Base-by-base conservation (phyloP, 1,284 basidiomycete species). In the Cystobasidiaceae sp. region DNA sequence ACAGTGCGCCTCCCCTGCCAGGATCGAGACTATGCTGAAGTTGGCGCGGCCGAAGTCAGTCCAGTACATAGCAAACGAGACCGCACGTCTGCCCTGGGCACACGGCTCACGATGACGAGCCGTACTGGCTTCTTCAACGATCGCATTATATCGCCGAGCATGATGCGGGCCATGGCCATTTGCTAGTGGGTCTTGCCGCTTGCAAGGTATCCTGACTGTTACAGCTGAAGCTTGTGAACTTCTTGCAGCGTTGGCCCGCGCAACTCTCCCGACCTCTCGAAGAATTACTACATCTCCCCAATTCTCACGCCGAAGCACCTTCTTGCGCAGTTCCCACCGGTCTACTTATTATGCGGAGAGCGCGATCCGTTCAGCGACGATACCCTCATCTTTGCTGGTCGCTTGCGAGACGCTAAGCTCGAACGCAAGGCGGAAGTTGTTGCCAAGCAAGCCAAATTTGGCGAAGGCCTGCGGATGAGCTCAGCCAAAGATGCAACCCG, bases 281-380 rank as follows among this genome's bases (percentile, higher is more conserved):
- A 88, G 44, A 93, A 98, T 80, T 97, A 97, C 78, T 87, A 89
- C 78, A 86, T 97, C 68, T 96, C 92, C 11, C 94, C 94, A 0
- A 88, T 97, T 71, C 83, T 97, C 51, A 85, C 93, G 2, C 94
- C 94, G 0, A 80, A 82, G 34, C 81, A 85, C 60, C 80, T 97
- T 13, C 83, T 98, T 11, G 91, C 89, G 0, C 87, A 90, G 73
- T 96, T 97, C 77, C 94, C 94, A 37, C 92, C 92, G 3, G 82
- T 96, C 39, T 73, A 76, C 61, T 83, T 97, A 67, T 86, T 77
- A 6, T 78, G 77, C 66, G 77, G 78, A 25, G 94, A 97, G 78
- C 93, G 93, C 75, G 94, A 97, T 74, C 93, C 93, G 0, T 91
- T 97, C 72, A 91, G 96, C 28, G 93, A 96, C 77, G 93, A 96